phyloP scores from a whole-genome alignment of 768 basidiomycete species.

The Auriscalpium orientale region DNA sequence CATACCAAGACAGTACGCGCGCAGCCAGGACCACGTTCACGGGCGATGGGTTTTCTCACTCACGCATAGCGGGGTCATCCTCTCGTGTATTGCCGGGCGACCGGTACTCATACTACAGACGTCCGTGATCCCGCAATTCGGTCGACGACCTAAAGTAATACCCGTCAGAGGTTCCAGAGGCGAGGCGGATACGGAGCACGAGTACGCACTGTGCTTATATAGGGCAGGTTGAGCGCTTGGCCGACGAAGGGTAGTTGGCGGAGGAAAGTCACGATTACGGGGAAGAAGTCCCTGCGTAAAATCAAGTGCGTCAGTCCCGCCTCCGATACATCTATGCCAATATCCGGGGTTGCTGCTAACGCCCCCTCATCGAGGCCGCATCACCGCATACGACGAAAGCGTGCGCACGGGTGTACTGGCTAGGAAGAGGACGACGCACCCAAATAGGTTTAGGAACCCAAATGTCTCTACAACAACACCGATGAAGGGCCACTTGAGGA shows the following conservation, averaged over 20 bases:
- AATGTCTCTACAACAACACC: constrained; percentile 93
- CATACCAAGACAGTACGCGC: too few species aligned
- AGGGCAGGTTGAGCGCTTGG: constrained; percentile 77
- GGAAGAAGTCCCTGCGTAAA: constrained; percentile 86
- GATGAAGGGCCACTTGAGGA: constrained; percentile 90
- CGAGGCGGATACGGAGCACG: not conserved
- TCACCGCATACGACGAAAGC: too few species aligned
- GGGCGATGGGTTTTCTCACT: too few species aligned
- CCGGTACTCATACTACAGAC: constrained; percentile 23
- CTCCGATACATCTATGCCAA: not conserved
- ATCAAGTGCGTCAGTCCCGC: not conserved
- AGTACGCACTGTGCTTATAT: constrained; percentile 67
- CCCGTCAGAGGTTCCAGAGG: not conserved
- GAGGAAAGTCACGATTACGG: constrained; percentile 94
- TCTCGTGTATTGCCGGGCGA: not conserved
- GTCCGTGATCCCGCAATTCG: constrained; percentile 29
- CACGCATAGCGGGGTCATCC: too few species aligned
- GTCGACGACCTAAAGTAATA: constrained; percentile 22
- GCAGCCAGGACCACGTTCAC: too few species aligned
- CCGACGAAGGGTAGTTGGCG: constrained; percentile 92
- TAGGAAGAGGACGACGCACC: constrained; percentile 43
- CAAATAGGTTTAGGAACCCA: constrained; percentile 96
- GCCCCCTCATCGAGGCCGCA: not conserved
- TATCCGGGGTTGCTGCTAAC: not conserved
- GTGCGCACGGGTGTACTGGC: not conserved